Evolutionary conservation across 1,284 basidiomycete species (phyloP).

Genomic region (Coniferiporia sulphurascens): DNA sequence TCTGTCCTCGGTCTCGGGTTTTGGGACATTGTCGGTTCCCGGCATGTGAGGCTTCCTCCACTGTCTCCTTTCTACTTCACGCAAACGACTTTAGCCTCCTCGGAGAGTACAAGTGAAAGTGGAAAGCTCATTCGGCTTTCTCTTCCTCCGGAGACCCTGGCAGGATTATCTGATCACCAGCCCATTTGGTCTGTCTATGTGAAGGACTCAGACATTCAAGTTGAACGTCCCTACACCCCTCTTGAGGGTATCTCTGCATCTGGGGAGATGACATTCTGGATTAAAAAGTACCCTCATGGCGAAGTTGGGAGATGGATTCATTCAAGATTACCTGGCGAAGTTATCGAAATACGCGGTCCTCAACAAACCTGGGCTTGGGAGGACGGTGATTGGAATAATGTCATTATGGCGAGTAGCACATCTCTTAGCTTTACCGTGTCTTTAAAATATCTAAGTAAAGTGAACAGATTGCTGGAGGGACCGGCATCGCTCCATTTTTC

Average conservation of each 20-base stretch:
- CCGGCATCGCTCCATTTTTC: conserved; percentile 77
- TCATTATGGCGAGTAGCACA: conserved; percentile 60
- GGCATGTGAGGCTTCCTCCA: conserved; percentile 24
- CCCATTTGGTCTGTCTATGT: conserved; percentile 76
- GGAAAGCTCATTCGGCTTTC: conserved; percentile 60
- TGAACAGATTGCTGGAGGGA: conserved; percentile 73
- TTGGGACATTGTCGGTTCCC: conserved; percentile 6
- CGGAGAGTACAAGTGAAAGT: conserved; percentile 44
- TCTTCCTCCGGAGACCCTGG: conserved; percentile 42
- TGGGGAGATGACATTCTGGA: conserved; percentile 66
- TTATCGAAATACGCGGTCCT: conserved; percentile 74
- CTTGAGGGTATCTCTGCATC: conserved; percentile 60
- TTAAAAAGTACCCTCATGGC: conserved; percentile 73
- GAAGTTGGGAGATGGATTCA: conserved; percentile 83
- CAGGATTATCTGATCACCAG: conserved; percentile 26
- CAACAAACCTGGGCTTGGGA: conserved; percentile 68
- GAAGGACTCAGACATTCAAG: conserved; percentile 84
- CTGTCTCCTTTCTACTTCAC: conserved; percentile 62
- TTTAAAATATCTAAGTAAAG: background rate
- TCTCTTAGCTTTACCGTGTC: background rate
- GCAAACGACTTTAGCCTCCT: conserved; percentile 52
- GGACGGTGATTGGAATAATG: conserved; percentile 62
- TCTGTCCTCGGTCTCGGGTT: conserved; percentile 3
- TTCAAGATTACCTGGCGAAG: conserved; percentile 59
- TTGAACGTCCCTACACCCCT: conserved; percentile 84